Evolutionary conservation across 768 basidiomycete species (phyloP).

Genomic region (Phaffia tasmanica): DNA sequence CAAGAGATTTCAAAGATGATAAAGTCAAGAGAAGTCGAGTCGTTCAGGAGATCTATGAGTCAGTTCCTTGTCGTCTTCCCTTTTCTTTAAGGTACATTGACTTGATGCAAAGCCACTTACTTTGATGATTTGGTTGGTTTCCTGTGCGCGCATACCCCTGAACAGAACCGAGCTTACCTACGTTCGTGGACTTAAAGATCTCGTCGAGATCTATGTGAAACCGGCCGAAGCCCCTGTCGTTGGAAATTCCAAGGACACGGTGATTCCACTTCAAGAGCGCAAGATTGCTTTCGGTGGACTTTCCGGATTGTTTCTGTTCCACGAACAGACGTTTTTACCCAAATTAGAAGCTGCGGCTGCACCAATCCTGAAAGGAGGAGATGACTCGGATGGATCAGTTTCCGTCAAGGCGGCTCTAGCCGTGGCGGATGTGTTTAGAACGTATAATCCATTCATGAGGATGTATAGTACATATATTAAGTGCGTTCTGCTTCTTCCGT

Average conservation of each 20-base stretch:
- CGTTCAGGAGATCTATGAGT: constrained; percentile 84
- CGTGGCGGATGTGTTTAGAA: constrained; percentile 79
- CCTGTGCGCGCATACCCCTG: constrained; percentile 31
- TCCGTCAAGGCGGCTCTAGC: constrained; percentile 64
- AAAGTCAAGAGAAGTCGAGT: constrained; percentile 70
- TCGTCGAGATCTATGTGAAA: constrained; percentile 89
- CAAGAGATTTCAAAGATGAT: constrained; percentile 57
- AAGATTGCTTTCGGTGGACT: constrained; percentile 85
- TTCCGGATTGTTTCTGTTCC: constrained; percentile 82
- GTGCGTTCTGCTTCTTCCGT: constrained; percentile 43
- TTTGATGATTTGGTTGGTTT: background rate
- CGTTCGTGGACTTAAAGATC: constrained; percentile 82
- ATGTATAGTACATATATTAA: constrained; percentile 99
- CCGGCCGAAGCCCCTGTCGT: constrained; percentile 64
- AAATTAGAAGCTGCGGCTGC: constrained; percentile 69
- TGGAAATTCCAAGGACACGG: constrained; percentile 64
- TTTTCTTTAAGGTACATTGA: constrained; percentile 16
- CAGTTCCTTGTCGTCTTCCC: constrained; percentile 36
- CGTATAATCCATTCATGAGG: constrained; percentile 93
- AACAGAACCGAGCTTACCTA: constrained; percentile 83
- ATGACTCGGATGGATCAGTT: constrained; percentile 58
- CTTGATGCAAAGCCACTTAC: no score
- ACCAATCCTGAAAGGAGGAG: constrained; percentile 53
- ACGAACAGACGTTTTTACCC: constrained; percentile 83
- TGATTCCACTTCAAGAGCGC: constrained; percentile 73